These are phyloP conservation scores for Syzygium grande DNA, from an alignment of 345 rosid genomes.

Conservation along the genomic window DNA sequence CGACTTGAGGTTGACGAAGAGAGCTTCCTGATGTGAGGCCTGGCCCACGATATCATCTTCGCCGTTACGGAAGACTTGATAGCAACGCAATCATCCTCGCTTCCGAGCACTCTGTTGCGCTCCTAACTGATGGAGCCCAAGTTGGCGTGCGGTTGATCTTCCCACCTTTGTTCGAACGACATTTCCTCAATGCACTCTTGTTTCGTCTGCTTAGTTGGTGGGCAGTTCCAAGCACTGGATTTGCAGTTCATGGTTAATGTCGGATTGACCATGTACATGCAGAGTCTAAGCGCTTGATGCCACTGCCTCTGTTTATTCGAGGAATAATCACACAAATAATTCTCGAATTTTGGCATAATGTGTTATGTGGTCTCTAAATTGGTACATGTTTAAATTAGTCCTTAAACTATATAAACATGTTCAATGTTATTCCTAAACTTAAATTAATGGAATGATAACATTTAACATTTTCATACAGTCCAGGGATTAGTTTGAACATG, in stretches of 20 bases:
- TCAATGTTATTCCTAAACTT: no score
- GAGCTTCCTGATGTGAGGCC: not conserved
- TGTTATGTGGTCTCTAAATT: no score
- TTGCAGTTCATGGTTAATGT: not conserved
- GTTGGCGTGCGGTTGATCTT: not conserved
- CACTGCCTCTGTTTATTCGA: not conserved
- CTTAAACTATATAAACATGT: no score
- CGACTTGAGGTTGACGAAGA: not conserved
- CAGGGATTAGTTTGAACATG: no score
- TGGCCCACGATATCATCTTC: not conserved
- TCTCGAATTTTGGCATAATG: no score
- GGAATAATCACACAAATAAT: no score
- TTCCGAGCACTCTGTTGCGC: not conserved
- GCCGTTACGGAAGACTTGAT: not conserved
- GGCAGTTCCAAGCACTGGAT: not conserved
- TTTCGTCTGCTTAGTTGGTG: not conserved
- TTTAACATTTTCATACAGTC: no score
- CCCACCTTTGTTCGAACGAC: not conserved
- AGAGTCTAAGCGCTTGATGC: not conserved
- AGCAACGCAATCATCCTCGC: not conserved
- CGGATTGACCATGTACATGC: no score
- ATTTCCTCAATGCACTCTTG: not conserved
- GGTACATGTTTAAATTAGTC: no score
- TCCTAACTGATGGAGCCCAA: not conserved
- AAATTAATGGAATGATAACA: no score